Evolutionary conservation across 2,329 filamentous ascomycete genomes (phyloP).

Genomic region (Coniochaeta ligniaria): DNA sequence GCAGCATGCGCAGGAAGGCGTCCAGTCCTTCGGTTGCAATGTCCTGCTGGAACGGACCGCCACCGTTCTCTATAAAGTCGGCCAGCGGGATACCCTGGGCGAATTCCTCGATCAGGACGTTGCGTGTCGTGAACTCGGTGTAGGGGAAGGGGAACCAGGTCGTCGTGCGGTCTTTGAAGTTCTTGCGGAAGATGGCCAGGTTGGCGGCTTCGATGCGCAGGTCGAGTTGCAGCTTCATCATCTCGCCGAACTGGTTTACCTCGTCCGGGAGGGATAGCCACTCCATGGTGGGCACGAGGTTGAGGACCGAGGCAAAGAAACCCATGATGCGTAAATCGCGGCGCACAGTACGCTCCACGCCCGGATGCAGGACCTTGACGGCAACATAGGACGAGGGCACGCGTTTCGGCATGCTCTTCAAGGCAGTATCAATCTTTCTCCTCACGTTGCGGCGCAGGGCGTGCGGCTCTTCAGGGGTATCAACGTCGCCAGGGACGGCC

Average conservation of each 20-base stretch:
- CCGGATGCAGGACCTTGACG: conserved; percentile 90
- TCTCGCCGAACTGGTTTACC: conserved; percentile 87
- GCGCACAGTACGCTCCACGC: conserved; percentile 83
- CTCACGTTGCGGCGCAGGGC: conserved; percentile 60
- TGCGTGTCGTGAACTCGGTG: conserved; percentile 82
- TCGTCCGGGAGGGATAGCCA: conserved; percentile 96
- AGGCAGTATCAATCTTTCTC: conserved; percentile 75
- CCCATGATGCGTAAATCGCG: conserved; percentile 90
- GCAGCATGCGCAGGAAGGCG: conserved; percentile 90
- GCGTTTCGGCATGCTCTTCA: conserved; percentile 79
- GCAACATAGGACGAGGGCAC: conserved; percentile 91
- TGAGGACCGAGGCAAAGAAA: conserved; percentile 80
- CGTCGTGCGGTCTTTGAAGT: conserved; percentile 83
- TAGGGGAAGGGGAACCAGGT: conserved; percentile 98
- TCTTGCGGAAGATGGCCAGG: conserved; percentile 76
- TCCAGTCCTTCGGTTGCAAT: conserved; percentile 94
- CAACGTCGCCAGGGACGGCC: conserved; percentile 54
- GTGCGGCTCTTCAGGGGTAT: conserved; percentile 31
- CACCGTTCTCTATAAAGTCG: conserved; percentile 85
- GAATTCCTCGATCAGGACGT: conserved; percentile 91
- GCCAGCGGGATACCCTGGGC: conserved; percentile 88
- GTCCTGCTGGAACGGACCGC: conserved; percentile 86
- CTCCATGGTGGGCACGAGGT: conserved; percentile 86
- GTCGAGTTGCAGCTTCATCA: conserved; percentile 98
- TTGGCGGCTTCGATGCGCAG: conserved; percentile 92